These are phyloP conservation scores for Colletotrichum navitas DNA, from an alignment of 2,329 filamentous ascomycete species.

Conservation along the genomic window DNA sequence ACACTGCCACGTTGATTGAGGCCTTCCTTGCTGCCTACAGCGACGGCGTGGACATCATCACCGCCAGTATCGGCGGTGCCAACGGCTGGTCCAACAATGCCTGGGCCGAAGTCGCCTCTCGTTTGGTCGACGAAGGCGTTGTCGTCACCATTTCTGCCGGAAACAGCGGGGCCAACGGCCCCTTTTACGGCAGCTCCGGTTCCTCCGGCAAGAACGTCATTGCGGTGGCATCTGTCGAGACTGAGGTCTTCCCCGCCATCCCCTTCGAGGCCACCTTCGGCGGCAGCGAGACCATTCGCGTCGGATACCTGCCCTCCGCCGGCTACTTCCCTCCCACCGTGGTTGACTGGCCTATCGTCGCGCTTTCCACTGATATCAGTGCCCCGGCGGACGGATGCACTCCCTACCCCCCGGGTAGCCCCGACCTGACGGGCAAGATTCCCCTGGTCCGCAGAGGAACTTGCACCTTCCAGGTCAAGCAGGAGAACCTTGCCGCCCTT, in stretches of 20 bases:
- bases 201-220: slow-evolving; percentile 57
- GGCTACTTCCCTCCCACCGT: slow-evolving; percentile 51
- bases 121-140: slow-evolving; percentile 60
- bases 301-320: slow-evolving; percentile 52
- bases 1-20: slow-evolving; percentile 56
- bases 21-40: slow-evolving; percentile 52
- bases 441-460: slow-evolving; percentile 51
- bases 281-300: slow-evolving; percentile 44
- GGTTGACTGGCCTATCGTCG: slow-evolving; percentile 50
- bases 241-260: slow-evolving; percentile 48
- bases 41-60: slow-evolving; percentile 53
- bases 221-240: slow-evolving; percentile 58
- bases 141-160: slow-evolving; percentile 65
- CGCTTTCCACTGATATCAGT: slow-evolving; percentile 46
- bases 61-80: slow-evolving; percentile 51
- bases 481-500: slow-evolving; percentile 46
- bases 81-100: slow-evolving; percentile 48
- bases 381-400: slow-evolving; percentile 46
- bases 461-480: slow-evolving; percentile 49
- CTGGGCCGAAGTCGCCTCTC: slow-evolving; percentile 54
- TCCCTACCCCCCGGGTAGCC: slow-evolving; percentile 44
- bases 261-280: slow-evolving; percentile 50
- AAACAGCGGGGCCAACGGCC: slow-evolving; percentile 62
- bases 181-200: slow-evolving; percentile 60
- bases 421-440: slow-evolving; percentile 18